Evolutionary conservation across 306 rosid species (phyloP).

Genomic region (Casuarina cunninghamiana): DNA sequence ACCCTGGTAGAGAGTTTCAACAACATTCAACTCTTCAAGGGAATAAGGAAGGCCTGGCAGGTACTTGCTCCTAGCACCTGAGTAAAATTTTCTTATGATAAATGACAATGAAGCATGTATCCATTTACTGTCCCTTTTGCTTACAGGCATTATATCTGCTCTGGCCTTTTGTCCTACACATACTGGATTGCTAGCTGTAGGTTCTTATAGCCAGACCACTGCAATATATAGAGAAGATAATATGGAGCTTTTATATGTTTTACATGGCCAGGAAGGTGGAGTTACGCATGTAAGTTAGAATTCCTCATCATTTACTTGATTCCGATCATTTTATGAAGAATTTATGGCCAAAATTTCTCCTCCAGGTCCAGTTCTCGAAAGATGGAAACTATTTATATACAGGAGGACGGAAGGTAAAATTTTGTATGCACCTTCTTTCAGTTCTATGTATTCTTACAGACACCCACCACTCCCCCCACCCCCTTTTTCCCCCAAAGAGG

Average conservation of each 20-base stretch:
- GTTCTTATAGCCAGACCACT: conserved; percentile 86
- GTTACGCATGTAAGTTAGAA: conserved; percentile 82
- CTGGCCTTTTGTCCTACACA: conserved; percentile 84
- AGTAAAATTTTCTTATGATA: neutral
- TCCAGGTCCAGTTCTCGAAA: conserved; percentile 87
- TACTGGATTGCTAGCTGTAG: conserved; percentile 83
- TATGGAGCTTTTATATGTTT: conserved; percentile 80
- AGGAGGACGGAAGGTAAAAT: conserved; percentile 86
- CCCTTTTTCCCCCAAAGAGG: neutral
- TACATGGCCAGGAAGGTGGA: conserved; percentile 99
- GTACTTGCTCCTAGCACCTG: conserved; percentile 36
- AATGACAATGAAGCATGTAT: conserved; percentile 14
- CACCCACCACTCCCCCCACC: too few relatives aligned
- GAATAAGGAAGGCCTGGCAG: conserved; percentile 90
- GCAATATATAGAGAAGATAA: conserved; percentile 88
- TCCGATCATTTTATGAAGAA: conserved; percentile 21
- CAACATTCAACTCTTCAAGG: conserved; percentile 70
- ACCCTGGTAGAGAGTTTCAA: conserved; percentile 90
- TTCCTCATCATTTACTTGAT: conserved; percentile 29
- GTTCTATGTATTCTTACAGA: neutral
- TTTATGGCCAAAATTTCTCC: conserved; percentile 23
- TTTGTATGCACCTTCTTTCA: conserved; percentile 2
- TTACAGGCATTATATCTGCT: conserved; percentile 86
- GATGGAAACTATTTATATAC: conserved; percentile 94
- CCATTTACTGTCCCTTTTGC: conserved; percentile 2